Percentiles rank a stretch among this genome's conserved stretches.
These are phyloP conservation scores for Passiflora organensis DNA, from an alignment of 345 rosid species.

Conservation along the genomic window DNA sequence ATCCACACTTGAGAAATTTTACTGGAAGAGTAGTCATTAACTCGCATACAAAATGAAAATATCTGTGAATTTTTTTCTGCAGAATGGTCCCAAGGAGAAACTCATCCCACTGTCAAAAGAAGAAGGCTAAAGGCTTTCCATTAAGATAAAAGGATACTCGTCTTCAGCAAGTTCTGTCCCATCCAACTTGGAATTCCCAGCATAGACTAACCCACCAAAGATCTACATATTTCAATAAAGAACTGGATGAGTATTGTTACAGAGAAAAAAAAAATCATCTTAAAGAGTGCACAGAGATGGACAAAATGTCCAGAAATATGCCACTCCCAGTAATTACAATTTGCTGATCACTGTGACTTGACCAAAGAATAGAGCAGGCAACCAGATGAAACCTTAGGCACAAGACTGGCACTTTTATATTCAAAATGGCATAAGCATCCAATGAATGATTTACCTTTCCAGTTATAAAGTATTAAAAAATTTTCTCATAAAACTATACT, in stretches of 20 bases:
- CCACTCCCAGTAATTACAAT: conserved; percentile 5
- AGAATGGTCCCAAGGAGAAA: neutral
- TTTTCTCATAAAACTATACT: no score
- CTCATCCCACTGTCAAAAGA: neutral
- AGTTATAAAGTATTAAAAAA: no score
- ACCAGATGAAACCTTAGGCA: neutral
- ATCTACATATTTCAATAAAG: conserved; percentile 33
- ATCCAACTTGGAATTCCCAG: conserved; percentile 62
- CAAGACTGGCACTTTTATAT: no score
- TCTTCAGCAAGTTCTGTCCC: conserved; percentile 56
- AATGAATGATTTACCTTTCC: no score
- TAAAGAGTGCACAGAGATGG: neutral
- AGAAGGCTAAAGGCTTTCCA: neutral
- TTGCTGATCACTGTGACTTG: conserved; percentile 7
- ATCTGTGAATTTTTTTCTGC: neutral
- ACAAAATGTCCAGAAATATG: neutral
- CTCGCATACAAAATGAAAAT: neutral
- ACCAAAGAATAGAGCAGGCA: neutral
- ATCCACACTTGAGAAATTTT: no score
- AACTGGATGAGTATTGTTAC: neutral
- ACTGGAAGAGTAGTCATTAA: neutral
- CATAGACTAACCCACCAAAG: conserved; percentile 90
- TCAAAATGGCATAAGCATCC: no score
- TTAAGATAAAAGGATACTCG: conserved; percentile 68
- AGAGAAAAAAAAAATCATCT: neutral